Base-by-base conservation (phyloP, 2,329 filamentous ascomycete species). In the Fusarium beomiforme region DNA sequence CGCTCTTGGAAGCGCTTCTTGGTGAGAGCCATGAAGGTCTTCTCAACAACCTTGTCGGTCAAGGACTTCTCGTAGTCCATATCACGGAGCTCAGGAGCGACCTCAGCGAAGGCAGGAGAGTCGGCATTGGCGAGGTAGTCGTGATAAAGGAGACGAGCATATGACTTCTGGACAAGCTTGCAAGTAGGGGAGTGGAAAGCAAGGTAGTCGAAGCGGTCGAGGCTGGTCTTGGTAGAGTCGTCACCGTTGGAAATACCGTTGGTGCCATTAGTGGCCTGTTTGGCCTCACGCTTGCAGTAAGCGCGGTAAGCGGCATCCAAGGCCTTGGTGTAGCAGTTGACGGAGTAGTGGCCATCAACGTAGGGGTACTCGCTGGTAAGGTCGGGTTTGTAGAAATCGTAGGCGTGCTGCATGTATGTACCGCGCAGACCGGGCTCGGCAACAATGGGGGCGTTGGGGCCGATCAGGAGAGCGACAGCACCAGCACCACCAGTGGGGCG, bases 301-400 rank as follows among this genome's bases (percentile, higher is more conserved):
- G 91, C 92, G 79, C 91, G 90, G 87, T 96, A 96, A 82, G 92
- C 91, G 61, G 89, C 88, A 79, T 95, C 93, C 29, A 95, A 90
- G 54, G 93, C 92, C 85, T 93, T 88, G 71, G 87, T 92, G 84
- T 95, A 95, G 88, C 93, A 95, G 82, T 85, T 91, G 80, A 94
- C 82, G 51, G 93, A 95, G 87, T 90, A 94, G 82, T 95, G 92
- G 67, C 93, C 93, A 77, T 95, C 93, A 64, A 95, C 93, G 78
- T 93, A 91, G 71, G 93, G 93, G 85, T 95, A 95, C 84, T 95
- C 93, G 88, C 91, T 93, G 78, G 92, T 92, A 74, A 95, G 86
- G 82, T 95, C 93, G 78, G 93, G 92, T 90, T 95, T 95, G 90
- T 94, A 95, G 82, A 95, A 95, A 82, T 95, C 93, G 83, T 95